Percentiles rank a stretch among this genome's conserved stretches.
These are phyloP conservation scores for Apophysomyces elegans DNA, from an alignment of 371 early-diverging fungal genomes.

Conservation along the genomic window DNA sequence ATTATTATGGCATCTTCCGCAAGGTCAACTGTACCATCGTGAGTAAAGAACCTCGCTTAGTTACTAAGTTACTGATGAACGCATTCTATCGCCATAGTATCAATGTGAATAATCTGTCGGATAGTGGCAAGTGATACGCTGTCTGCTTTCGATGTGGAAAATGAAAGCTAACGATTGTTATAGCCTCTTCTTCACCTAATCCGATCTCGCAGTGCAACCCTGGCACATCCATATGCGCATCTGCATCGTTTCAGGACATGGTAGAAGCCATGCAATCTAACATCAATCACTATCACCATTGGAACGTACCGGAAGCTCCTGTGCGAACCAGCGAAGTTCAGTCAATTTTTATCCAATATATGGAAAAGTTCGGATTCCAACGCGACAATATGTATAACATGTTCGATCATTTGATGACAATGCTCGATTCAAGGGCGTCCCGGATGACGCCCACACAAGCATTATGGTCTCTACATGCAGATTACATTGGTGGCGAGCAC, in stretches of 20 bases:
- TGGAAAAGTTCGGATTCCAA: constrained; percentile 80
- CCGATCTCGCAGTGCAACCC: neutral
- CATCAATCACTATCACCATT: constrained; percentile 31
- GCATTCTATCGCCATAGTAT: neutral
- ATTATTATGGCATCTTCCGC: neutral
- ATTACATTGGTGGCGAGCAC: constrained; percentile 87
- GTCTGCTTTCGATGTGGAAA: neutral
- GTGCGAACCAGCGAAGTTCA: constrained; percentile 20
- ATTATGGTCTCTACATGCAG: constrained; percentile 78
- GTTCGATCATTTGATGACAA: constrained; percentile 76
- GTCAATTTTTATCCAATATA: constrained; percentile 26
- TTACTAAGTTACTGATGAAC: too few species aligned
- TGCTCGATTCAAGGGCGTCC: constrained; percentile 85
- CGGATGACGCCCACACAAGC: constrained; percentile 80
- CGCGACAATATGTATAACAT: constrained; percentile 78
- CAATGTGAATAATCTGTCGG: neutral
- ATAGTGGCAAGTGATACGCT: neutral
- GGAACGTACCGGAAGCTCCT: constrained; percentile 19
- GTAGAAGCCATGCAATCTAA: neutral
- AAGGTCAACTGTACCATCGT: neutral
- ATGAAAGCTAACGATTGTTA: neutral
- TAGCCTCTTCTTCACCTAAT: neutral
- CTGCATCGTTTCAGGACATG: constrained; percentile 2
- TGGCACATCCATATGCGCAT: neutral
- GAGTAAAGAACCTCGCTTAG: neutral